These are phyloP conservation scores for Candida namnaoensis DNA, from an alignment of 805 yeast species.

Conservation along the genomic window DNA sequence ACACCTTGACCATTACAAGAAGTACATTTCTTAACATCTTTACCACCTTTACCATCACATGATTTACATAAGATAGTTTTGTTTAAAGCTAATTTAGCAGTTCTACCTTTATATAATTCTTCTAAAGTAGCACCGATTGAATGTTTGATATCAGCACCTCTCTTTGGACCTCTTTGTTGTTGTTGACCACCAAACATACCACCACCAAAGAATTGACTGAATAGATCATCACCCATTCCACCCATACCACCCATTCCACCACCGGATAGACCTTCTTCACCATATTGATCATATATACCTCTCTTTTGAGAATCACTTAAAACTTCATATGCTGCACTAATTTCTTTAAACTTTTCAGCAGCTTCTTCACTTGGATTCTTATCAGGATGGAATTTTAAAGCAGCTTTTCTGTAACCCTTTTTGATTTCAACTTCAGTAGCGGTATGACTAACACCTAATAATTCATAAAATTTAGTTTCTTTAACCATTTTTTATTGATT, in stretches of 20 bases:
- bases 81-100: constrained; percentile 88
- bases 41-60: constrained; percentile 97
- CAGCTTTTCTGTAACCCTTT: constrained; percentile 76
- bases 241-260: constrained; percentile 66
- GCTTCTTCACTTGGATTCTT: constrained; percentile 83
- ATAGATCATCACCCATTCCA: constrained; percentile 62
- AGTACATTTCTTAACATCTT: constrained; percentile 78
- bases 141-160: constrained; percentile 89
- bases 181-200: constrained; percentile 45
- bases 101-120: constrained; percentile 90
- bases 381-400: constrained; percentile 78
- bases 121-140: constrained; percentile 79
- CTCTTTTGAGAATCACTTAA: constrained; percentile 84
- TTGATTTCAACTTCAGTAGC: constrained; percentile 68
- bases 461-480: constrained; percentile 71
- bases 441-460: constrained; percentile 60
- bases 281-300: constrained; percentile 79
- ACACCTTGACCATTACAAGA: constrained; percentile 89
- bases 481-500: constrained; percentile 76
- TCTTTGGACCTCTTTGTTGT: constrained; percentile 75
- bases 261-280: constrained; percentile 86
- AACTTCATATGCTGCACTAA: constrained; percentile 84
- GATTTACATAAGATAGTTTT: constrained; percentile 81
- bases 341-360: constrained; percentile 90
- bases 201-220: constrained; percentile 82